Percentiles rank a stretch among this genome's conserved stretches.
phyloP scores from a whole-genome alignment of 305 asterid species.

The Fraxinus velutina region DNA sequence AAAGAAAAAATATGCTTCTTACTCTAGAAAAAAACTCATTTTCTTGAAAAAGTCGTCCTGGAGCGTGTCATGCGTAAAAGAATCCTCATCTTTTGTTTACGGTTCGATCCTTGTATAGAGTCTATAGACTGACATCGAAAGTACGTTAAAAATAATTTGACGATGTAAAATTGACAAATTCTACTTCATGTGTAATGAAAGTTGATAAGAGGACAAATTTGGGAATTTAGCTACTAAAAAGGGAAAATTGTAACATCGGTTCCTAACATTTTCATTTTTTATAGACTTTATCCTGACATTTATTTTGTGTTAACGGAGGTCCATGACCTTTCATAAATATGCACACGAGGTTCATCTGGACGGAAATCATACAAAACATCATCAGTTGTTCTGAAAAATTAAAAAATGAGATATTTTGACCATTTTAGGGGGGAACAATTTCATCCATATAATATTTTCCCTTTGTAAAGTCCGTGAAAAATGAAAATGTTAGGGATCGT shows the following conservation, averaged over 20 bases:
- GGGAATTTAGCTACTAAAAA: constrained; percentile 16
- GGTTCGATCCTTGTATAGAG: background rate
- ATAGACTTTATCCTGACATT: too few relatives aligned
- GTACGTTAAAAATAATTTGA: background rate
- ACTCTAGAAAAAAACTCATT: background rate
- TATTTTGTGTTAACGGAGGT: too few relatives aligned
- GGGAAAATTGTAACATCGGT: background rate
- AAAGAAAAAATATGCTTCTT: background rate
- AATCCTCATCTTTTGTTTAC: background rate
- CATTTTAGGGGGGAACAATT: background rate
- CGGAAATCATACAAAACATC: background rate
- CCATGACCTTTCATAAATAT: background rate
- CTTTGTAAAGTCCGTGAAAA: background rate
- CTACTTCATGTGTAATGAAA: background rate
- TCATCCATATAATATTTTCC: too few relatives aligned
- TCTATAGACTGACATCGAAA: background rate
- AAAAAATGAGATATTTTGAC: background rate
- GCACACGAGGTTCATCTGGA: background rate
- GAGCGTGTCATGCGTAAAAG: background rate
- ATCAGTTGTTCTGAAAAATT: too few relatives aligned
- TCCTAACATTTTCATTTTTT: too few relatives aligned
- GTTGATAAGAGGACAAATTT: constrained; percentile 17
- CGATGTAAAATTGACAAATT: background rate
- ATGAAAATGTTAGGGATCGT: background rate
- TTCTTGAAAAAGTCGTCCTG: background rate